phyloP scores from a whole-genome alignment of 768 basidiomycete genomes.

The Lactarius sanguifluus region DNA sequence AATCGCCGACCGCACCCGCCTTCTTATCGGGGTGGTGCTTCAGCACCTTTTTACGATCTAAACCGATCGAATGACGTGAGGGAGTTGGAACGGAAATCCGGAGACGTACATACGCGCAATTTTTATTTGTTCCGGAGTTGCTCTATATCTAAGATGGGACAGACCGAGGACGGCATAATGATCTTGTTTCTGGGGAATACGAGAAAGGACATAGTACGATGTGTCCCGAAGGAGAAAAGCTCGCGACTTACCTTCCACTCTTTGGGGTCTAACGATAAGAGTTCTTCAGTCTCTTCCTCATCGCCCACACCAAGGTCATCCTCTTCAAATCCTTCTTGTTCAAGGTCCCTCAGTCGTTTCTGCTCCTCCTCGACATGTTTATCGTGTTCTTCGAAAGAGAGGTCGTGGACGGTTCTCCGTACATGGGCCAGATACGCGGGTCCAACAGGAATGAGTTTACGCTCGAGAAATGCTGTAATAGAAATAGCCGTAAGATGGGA shows the following conservation, averaged over 20 bases:
- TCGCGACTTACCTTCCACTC: conserved; percentile 83
- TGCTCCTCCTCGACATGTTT: conserved; percentile 55
- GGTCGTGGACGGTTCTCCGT: conserved; percentile 66
- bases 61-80: conserved; percentile 7
- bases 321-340: conserved; percentile 52
- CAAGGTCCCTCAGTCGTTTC: conserved; percentile 50
- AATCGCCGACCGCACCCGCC: conserved; percentile 65
- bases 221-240: not conserved
- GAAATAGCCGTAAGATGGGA: conserved; percentile 4
- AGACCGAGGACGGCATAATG: conserved; percentile 97
- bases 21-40: conserved; percentile 98
- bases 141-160: conserved; percentile 82
- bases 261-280: conserved; percentile 85
- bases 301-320: conserved; percentile 93
- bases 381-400: conserved; percentile 85
- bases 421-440: conserved; percentile 85
- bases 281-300: conserved; percentile 73
- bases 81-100: conserved; percentile 4
- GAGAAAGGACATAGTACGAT: conserved; percentile 1
- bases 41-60: conserved; percentile 97
- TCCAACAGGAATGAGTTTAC: conserved; percentile 78
- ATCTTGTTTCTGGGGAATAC: conserved; percentile 82
- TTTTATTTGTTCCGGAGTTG: conserved; percentile 90
- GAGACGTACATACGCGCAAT: conserved; percentile 84
- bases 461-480: conserved; percentile 41